phyloP scores from a whole-genome alignment of 2,329 filamentous ascomycete genomes.

The Neurospora sp. region DNA sequence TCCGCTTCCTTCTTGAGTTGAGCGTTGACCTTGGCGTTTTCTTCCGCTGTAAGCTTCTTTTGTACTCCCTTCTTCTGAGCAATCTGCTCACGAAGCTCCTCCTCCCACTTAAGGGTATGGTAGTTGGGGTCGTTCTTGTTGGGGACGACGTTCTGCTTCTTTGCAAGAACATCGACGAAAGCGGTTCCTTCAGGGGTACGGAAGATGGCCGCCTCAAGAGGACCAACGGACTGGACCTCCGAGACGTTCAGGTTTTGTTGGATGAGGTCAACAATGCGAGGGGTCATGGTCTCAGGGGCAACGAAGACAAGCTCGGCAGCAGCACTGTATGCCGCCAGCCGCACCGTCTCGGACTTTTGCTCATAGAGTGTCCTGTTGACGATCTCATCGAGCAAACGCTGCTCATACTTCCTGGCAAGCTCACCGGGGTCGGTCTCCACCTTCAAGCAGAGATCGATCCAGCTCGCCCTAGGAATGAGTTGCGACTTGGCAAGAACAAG shows the following conservation, averaged over 20 bases:
- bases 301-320: conserved; percentile 91
- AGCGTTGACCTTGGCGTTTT: conserved; percentile 80
- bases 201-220: conserved; percentile 87
- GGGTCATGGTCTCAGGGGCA: conserved; percentile 71
- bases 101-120: conserved; percentile 94
- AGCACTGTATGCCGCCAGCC: conserved; percentile 68
- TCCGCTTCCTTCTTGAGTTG: conserved; percentile 79
- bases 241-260: conserved; percentile 60
- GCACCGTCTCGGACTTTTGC: conserved; percentile 42
- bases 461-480: conserved; percentile 66
- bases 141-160: conserved; percentile 61
- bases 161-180: conserved; percentile 84
- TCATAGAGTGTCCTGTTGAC: conserved; percentile 35
- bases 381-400: conserved; percentile 60
- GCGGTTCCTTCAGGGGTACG: conserved; percentile 79
- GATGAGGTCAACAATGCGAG: conserved; percentile 66
- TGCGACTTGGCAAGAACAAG: conserved; percentile 70
- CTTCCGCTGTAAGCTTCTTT: conserved; percentile 84
- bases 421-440: conserved; percentile 75
- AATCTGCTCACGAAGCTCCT: conserved; percentile 76
- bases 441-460: conserved; percentile 82
- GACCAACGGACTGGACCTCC: conserved; percentile 64
- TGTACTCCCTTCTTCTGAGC: conserved; percentile 88
- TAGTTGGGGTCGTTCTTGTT: conserved; percentile 94
- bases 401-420: conserved; percentile 56